These are phyloP conservation scores for Cubamyces lactineus DNA, from an alignment of 768 basidiomycete species.

Conservation along the genomic window DNA sequence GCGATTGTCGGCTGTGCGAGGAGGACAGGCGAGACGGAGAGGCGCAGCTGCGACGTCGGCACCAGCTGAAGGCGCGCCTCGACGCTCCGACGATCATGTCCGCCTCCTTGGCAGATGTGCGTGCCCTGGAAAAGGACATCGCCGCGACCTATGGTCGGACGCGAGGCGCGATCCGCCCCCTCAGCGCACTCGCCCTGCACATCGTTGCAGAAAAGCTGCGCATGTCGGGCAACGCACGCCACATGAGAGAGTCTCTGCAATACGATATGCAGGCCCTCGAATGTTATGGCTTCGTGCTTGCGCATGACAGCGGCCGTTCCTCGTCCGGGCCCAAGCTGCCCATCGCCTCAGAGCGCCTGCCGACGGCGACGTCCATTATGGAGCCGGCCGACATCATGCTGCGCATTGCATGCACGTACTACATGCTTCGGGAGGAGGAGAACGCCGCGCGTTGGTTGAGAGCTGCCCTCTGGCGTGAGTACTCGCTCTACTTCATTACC, in stretches of 20 bases:
- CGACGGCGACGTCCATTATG: slow-evolving; percentile 17
- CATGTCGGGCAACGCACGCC: neutral
- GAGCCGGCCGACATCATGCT: slow-evolving; percentile 19
- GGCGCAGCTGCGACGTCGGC: slow-evolving; percentile 4
- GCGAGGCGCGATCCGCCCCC: slow-evolving; percentile 14
- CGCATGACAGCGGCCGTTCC: neutral
- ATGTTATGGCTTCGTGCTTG: slow-evolving; percentile 11
- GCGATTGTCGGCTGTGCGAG: slow-evolving; percentile 23
- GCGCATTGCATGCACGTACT: slow-evolving; percentile 14
- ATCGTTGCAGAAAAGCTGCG: slow-evolving; percentile 21
- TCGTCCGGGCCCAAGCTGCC: slow-evolving; percentile 6
- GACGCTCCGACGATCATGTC: neutral
- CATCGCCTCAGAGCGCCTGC: slow-evolving; percentile 11
- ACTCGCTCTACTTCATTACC: neutral
- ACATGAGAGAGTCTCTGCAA: slow-evolving; percentile 10
- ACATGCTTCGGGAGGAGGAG: slow-evolving; percentile 3
- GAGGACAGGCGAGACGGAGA: slow-evolving; percentile 21
- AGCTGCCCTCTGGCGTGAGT: slow-evolving; percentile 20
- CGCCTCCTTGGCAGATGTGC: slow-evolving; percentile 7
- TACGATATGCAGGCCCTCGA: slow-evolving; percentile 13
- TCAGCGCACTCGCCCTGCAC: slow-evolving; percentile 18
- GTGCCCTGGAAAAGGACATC: slow-evolving; percentile 14
- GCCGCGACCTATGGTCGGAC: slow-evolving; percentile 13
- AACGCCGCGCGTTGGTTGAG: slow-evolving; percentile 18
- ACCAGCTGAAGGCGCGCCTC: slow-evolving; percentile 4